phyloP scores from a whole-genome alignment of 768 basidiomycete genomes.

The Pholiota microspora region DNA sequence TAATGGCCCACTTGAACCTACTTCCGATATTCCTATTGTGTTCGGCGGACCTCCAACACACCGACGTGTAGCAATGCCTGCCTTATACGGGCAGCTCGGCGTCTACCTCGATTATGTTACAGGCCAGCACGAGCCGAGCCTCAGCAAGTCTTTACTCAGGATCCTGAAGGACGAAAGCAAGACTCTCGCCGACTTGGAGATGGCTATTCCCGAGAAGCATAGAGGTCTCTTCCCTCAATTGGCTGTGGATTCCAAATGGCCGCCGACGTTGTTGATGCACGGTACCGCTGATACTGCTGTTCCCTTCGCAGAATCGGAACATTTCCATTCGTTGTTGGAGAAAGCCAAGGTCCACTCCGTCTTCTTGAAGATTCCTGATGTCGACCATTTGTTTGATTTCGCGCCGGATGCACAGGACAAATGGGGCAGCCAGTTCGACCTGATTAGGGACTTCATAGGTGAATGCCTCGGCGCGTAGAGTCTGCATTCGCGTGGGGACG shows the following conservation, averaged over 20 bases:
- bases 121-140: slow-evolving; percentile 41
- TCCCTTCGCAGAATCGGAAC: slow-evolving; percentile 35
- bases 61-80: slow-evolving; percentile 53
- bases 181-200: slow-evolving; percentile 9
- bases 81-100: slow-evolving; percentile 64
- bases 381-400: slow-evolving; percentile 60
- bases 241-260: slow-evolving; percentile 37
- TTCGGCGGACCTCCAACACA: slow-evolving; percentile 59
- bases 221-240: slow-evolving; percentile 48
- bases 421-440: neutral
- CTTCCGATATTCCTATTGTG: slow-evolving; percentile 40
- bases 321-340: slow-evolving; percentile 32
- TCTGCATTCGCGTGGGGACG: no score
- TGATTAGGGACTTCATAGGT: neutral
- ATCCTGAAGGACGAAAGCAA: slow-evolving; percentile 10
- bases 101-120: slow-evolving; percentile 58
- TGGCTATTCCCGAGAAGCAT: slow-evolving; percentile 32
- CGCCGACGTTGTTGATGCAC: slow-evolving; percentile 49
- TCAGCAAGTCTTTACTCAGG: slow-evolving; percentile 42
- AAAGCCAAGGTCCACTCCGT: slow-evolving; percentile 32
- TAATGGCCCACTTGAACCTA: slow-evolving; percentile 14
- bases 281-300: slow-evolving; percentile 49
- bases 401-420: slow-evolving; percentile 38
- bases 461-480: neutral
- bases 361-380: slow-evolving; percentile 36